Evolutionary conservation across 1,284 basidiomycete genomes (phyloP).

Genomic region (Ceratobasidium sp.): DNA sequence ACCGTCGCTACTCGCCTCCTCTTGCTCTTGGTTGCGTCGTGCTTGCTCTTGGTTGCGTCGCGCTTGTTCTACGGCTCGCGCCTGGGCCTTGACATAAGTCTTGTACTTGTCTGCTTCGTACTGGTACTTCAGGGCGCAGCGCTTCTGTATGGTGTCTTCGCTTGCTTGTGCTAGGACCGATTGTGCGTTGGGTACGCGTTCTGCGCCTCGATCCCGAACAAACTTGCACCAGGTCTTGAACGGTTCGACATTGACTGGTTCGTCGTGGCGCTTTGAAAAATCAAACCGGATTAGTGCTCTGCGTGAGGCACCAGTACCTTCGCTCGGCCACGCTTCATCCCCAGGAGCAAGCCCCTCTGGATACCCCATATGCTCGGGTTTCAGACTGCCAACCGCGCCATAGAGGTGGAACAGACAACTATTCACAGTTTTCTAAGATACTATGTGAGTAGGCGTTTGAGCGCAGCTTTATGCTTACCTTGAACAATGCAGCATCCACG

Average conservation of each 20-base stretch:
- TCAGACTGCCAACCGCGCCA: neutral
- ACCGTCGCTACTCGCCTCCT: neutral
- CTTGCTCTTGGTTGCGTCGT: too few relatives aligned
- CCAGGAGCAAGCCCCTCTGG: slow-evolving; percentile 1
- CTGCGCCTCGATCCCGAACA: neutral
- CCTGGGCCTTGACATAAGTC: neutral
- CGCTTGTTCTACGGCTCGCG: neutral
- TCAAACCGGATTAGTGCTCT: neutral
- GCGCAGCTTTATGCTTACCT: neutral
- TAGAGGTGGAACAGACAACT: neutral
- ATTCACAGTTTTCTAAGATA: neutral
- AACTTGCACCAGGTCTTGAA: slow-evolving; percentile 4
- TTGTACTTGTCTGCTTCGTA: slow-evolving; percentile 1
- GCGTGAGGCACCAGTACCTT: neutral
- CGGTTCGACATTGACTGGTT: neutral
- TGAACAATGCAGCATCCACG: neutral
- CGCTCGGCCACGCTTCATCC: neutral
- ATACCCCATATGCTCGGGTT: neutral
- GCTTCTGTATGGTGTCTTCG: neutral
- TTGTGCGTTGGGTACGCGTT: neutral
- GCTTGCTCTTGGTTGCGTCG: neutral
- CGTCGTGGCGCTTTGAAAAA: neutral
- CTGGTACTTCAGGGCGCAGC: neutral
- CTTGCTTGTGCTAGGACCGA: neutral
- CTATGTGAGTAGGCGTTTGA: too few relatives aligned